Conservation (phyloP, 768 basidiomycete genomes). For the Calvatia gigantea region DNA sequence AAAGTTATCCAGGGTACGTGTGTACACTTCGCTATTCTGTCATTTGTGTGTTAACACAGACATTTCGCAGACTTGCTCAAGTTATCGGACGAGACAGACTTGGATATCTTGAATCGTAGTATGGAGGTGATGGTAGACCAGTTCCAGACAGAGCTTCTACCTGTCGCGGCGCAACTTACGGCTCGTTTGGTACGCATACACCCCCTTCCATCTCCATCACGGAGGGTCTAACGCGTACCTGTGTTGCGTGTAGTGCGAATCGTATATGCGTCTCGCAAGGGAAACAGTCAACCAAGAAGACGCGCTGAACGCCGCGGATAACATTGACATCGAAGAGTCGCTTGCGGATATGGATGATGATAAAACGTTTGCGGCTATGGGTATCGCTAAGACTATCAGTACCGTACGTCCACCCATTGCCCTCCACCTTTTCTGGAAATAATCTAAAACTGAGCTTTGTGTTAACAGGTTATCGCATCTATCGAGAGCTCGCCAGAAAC, state of each 20-base stretch:
- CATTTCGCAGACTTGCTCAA: conserved; percentile 67
- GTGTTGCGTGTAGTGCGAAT: conserved; percentile 57
- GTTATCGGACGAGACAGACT: conserved; percentile 86
- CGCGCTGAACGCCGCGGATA: conserved; percentile 32
- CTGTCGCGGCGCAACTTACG: conserved; percentile 80
- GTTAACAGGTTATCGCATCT: conserved; percentile 62
- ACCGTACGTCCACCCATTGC: conserved; percentile 45
- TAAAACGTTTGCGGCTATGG: conserved; percentile 87
- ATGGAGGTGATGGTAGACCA: conserved; percentile 87
- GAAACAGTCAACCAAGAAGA: conserved; percentile 62
- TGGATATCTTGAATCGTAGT: conserved; percentile 77
- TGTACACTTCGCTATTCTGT: neutral
- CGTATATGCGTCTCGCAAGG: conserved; percentile 74
- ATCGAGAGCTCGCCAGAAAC: conserved; percentile 74
- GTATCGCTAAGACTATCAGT: conserved; percentile 78
- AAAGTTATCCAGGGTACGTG: conserved; percentile 80
- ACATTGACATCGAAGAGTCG: conserved; percentile 53
- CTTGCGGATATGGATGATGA: conserved; percentile 67
- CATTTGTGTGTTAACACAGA: neutral
- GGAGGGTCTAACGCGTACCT: neutral
- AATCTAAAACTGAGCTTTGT: neutral
- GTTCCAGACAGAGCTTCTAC: conserved; percentile 80
- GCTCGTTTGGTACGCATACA: conserved; percentile 59
- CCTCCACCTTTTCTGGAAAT: neutral
- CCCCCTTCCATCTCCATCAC: neutral